phyloP scores from a whole-genome alignment of 768 basidiomycete genomes.

The Kwoniella heveanensis region DNA sequence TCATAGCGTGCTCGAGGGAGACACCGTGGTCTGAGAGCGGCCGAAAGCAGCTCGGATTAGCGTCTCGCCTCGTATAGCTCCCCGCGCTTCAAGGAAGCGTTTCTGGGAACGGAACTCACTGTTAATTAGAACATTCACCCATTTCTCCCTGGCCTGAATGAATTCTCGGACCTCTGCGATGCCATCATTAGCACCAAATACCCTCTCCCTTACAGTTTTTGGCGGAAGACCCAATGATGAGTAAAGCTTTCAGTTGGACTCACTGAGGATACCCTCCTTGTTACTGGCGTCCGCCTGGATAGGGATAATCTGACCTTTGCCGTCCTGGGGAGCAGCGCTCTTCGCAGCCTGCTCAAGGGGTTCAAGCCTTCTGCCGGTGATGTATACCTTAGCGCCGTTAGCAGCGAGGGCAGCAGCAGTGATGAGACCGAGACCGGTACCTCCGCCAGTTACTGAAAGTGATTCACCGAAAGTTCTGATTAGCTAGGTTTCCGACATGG shows the following conservation, averaged over 20 bases:
- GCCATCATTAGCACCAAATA: not conserved
- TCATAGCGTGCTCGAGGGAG: constrained; percentile 34
- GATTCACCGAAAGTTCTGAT: too few relatives aligned
- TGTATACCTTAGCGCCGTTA: constrained; percentile 56
- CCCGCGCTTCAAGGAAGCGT: too few relatives aligned
- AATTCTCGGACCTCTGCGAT: constrained; percentile 37
- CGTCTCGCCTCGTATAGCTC: not conserved
- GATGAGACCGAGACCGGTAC: constrained; percentile 35
- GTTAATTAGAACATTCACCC: constrained; percentile 50
- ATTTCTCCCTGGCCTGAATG: constrained; percentile 48
- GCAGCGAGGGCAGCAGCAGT: constrained; percentile 48
- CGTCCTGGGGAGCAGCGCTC: constrained; percentile 33
- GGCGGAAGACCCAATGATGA: not conserved
- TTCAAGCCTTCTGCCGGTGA: constrained; percentile 50
- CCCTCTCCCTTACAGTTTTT: not conserved
- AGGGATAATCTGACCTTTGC: constrained; percentile 44
- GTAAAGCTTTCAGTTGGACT: constrained; percentile 25
- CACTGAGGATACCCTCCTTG: constrained; percentile 53
- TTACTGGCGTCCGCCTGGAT: constrained; percentile 49
- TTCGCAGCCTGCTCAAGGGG: constrained; percentile 45
- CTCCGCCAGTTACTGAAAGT: constrained; percentile 44
- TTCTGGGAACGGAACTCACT: constrained; percentile 30
- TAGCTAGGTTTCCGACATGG: too few relatives aligned
- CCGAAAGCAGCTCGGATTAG: not conserved
- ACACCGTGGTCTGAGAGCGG: constrained; percentile 49